A percentile compares a stretch with the other conserved stretches of the same genome.
Evolutionary conservation across 768 basidiomycete genomes (phyloP).

Genomic region (Termitomyces sp.): DNA sequence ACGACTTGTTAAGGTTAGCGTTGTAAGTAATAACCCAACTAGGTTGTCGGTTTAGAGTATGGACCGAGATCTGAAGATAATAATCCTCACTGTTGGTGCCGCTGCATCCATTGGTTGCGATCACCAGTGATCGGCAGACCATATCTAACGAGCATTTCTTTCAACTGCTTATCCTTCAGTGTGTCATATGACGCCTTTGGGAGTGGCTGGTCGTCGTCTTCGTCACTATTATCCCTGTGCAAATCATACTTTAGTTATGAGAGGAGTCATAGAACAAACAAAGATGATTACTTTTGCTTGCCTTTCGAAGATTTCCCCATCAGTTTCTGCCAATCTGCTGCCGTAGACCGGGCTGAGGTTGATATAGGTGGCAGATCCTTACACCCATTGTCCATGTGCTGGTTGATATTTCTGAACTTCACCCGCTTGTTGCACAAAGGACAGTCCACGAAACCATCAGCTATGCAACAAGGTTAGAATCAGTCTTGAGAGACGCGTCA

Average conservation of each 20-base stretch:
- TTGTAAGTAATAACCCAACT: constrained; percentile 73
- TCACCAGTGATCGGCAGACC: constrained; percentile 49
- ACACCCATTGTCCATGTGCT: constrained; percentile 59
- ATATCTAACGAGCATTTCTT: constrained; percentile 48
- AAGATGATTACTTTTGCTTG: constrained; percentile 29
- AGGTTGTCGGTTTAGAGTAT: not conserved
- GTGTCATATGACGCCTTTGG: constrained; percentile 64
- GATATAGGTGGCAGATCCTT: constrained; percentile 24
- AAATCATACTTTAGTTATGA: too few relatives aligned
- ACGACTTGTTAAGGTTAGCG: constrained; percentile 60
- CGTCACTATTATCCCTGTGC: constrained; percentile 13
- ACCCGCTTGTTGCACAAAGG: constrained; percentile 54
- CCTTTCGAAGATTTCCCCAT: constrained; percentile 34
- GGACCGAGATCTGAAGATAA: not conserved
- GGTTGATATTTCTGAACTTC: constrained; percentile 45
- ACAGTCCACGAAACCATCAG: constrained; percentile 43
- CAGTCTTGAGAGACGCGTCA: not conserved
- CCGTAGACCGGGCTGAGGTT: constrained; percentile 22
- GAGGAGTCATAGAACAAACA: not conserved
- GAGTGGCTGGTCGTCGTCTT: constrained; percentile 38
- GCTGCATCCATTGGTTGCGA: constrained; percentile 41
- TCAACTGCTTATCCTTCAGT: constrained; percentile 55
- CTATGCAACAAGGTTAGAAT: constrained; percentile 17
- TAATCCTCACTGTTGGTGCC: constrained; percentile 52
- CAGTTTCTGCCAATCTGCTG: constrained; percentile 40